These are phyloP conservation scores for Phytophthora pistaciae DNA, from an alignment of 352 stramenopile species.

Conservation along the genomic window DNA sequence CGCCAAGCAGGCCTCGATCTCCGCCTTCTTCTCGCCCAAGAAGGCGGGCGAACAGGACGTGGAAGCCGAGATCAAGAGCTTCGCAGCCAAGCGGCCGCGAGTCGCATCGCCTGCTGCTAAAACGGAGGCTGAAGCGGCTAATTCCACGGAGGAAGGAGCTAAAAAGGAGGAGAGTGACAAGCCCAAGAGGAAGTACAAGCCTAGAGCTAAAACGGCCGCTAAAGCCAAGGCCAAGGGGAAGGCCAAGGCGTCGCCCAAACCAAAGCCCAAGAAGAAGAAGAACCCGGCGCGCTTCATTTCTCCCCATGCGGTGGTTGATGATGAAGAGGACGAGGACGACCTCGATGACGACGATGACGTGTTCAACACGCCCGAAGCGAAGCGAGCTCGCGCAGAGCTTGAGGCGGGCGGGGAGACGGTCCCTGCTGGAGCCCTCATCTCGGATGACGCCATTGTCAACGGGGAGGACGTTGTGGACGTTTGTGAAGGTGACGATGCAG, in stretches of 20 bases:
- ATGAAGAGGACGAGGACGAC: slow-evolving; percentile 34
- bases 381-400: slow-evolving; percentile 33
- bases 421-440: slow-evolving; percentile 31
- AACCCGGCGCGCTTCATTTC: slow-evolving; percentile 36
- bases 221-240: slow-evolving; percentile 30
- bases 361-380: slow-evolving; percentile 40
- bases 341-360: slow-evolving; percentile 35
- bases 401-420: slow-evolving; percentile 29
- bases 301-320: slow-evolving; percentile 35
- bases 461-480: slow-evolving; percentile 27
- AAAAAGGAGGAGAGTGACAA: not conserved
- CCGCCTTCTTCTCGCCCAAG: slow-evolving; percentile 80
- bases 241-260: slow-evolving; percentile 26
- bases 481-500: slow-evolving; percentile 12
- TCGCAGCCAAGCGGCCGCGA: slow-evolving; percentile 22
- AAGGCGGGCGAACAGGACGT: slow-evolving; percentile 24
- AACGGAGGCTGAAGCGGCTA: slow-evolving; percentile 9
- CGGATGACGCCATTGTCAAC: slow-evolving; percentile 25
- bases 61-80: slow-evolving; percentile 25
- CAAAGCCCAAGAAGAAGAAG: slow-evolving; percentile 26
- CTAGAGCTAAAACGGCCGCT: slow-evolving; percentile 8
- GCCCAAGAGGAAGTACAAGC: slow-evolving; percentile 16
- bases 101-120: slow-evolving; percentile 13
- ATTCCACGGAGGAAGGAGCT: slow-evolving; percentile 4
- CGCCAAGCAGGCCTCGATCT: slow-evolving; percentile 71